These are phyloP conservation scores for Stachybotrys echinatus DNA, from an alignment of 2,329 filamentous ascomycete species.

Conservation along the genomic window DNA sequence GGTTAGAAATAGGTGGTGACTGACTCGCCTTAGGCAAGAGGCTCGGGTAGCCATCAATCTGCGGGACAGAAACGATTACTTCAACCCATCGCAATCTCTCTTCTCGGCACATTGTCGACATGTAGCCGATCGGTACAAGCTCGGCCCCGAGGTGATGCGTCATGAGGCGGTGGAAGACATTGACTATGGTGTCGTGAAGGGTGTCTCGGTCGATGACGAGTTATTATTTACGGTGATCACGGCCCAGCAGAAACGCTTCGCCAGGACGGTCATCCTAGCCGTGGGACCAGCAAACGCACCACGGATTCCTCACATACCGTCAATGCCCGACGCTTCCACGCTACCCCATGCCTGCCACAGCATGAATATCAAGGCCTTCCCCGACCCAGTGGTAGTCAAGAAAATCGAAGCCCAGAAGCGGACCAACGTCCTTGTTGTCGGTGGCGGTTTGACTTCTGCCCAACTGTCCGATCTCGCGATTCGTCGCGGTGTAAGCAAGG, in stretches of 20 bases:
- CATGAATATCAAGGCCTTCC: constrained; percentile 56
- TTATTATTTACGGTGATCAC: constrained; percentile 63
- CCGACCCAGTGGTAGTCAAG: constrained; percentile 42
- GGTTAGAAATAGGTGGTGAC: not conserved
- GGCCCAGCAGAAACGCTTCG: constrained; percentile 46
- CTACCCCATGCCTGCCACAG: constrained; percentile 53
- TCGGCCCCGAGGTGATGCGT: constrained; percentile 44
- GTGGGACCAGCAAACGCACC: constrained; percentile 64
- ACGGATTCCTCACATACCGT: constrained; percentile 33
- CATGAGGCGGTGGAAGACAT: constrained; percentile 58
- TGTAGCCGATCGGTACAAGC: constrained; percentile 49
- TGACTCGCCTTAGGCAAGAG: constrained; percentile 25
- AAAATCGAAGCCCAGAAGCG: constrained; percentile 43
- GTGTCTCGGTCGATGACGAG: constrained; percentile 37
- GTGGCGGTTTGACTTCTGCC: constrained; percentile 71
- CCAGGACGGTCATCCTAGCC: constrained; percentile 62
- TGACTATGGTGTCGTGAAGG: constrained; percentile 46
- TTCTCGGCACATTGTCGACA: constrained; percentile 58
- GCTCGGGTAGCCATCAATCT: constrained; percentile 54
- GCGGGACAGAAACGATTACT: constrained; percentile 65
- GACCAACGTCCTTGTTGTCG: constrained; percentile 67
- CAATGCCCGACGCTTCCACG: constrained; percentile 16
- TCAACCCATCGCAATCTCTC: constrained; percentile 55
- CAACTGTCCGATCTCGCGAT: constrained; percentile 66
- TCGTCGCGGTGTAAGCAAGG: constrained; percentile 57